phyloP scores from a whole-genome alignment of 2,329 filamentous ascomycete genomes.

The Nannizzia gypsea region DNA sequence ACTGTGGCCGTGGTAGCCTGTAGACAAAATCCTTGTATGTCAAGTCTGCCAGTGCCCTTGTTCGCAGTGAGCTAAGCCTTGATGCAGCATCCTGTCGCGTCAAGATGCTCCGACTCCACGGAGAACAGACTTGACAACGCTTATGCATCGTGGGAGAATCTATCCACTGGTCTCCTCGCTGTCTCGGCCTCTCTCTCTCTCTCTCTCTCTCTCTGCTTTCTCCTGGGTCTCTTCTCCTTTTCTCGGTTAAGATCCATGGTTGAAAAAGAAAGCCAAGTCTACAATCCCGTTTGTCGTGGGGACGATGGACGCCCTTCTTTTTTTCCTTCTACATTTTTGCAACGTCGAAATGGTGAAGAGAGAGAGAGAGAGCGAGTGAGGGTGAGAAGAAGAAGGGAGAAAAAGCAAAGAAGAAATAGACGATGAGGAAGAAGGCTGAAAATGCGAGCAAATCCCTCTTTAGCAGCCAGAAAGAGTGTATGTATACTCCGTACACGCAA shows the following conservation, averaged over 20 bases:
- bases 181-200: not conserved
- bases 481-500: too few relatives aligned
- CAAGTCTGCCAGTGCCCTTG: not conserved
- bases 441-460: not conserved
- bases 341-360: not conserved
- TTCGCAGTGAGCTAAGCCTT: conserved; percentile 1
- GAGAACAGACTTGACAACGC: not conserved
- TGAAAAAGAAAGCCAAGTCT: not conserved
- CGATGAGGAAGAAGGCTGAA: not conserved
- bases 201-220: too few relatives aligned
- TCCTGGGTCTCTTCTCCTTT: not conserved
- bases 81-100: conserved; percentile 4
- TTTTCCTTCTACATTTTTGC: too few relatives aligned
- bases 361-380: not conserved
- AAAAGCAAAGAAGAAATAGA: not conserved
- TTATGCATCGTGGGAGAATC: not conserved
- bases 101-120: conserved; percentile 1
- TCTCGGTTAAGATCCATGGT: not conserved
- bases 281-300: not conserved
- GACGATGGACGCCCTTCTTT: not conserved
- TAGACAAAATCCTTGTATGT: not conserved
- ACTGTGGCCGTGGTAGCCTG: not conserved
- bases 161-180: too few relatives aligned
- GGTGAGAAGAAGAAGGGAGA: not conserved
- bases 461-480: not conserved